phyloP scores from a whole-genome alignment of 768 basidiomycete species.

The Thelephora ganbajun region DNA sequence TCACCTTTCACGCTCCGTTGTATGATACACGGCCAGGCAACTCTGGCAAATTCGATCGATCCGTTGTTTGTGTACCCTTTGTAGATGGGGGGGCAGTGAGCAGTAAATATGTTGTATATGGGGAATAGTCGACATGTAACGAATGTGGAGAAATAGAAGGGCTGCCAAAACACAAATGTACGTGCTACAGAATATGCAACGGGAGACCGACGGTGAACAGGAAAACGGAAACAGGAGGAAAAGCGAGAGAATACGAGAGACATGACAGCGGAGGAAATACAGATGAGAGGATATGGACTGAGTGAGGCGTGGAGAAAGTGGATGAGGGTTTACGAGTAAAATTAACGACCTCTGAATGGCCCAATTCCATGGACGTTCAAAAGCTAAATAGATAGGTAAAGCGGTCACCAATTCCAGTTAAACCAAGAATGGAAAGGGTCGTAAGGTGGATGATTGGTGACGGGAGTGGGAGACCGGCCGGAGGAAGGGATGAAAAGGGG shows the following conservation, averaged over 20 bases:
- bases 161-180: not conserved
- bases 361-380: not conserved
- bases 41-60: not conserved
- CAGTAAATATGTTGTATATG: too few relatives aligned
- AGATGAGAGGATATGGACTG: not conserved
- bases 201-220: not conserved
- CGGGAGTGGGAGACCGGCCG: too few relatives aligned
- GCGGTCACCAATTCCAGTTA: too few relatives aligned
- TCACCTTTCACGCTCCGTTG: not conserved
- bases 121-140: too few relatives aligned
- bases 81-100: too few relatives aligned
- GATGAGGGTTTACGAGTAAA: not conserved
- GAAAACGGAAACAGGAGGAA: slow-evolving; percentile 1
- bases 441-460: too few relatives aligned
- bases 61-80: not conserved
- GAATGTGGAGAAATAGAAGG: not conserved
- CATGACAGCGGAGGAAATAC: not conserved
- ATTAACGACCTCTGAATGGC: not conserved
- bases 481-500: too few relatives aligned
- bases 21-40: not conserved
- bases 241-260: not conserved
- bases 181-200: not conserved
- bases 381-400: not conserved
- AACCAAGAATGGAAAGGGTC: too few relatives aligned
- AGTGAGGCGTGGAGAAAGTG: not conserved